Evolutionary conservation across 768 basidiomycete species (phyloP), one percentile per base, ranked within the genome.

Genomic region (Boletus eberwhitei): DNA sequence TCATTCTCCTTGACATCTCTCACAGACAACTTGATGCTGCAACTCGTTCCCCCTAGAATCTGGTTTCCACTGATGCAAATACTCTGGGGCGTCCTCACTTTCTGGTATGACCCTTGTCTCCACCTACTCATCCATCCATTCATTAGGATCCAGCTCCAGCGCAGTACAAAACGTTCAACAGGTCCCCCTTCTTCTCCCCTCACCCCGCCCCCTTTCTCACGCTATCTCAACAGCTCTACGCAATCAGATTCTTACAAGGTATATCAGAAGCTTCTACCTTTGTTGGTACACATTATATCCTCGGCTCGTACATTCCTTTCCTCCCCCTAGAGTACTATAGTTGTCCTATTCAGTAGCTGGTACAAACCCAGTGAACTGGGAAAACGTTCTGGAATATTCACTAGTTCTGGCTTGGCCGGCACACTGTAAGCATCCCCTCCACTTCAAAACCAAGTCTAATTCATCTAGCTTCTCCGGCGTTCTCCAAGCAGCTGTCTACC

Each of bases 191-290:
- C 14, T 12, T 22, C 54, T 34, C 2, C 34, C 16, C 2, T n/a
- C 24, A 3, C 40, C 3, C 19, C 19, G 21, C 11, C 19, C 3
- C 6, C 31, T 3, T 44, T 16, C 26, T 36, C 26, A 53, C 12
- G 54, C 41, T 41, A 11, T 44, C 40, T 53, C 51, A 49, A 11
- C 49, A 86, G 84, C 71, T 89, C 48, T 86, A 84, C 66, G 84
- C 75, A 29, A 85, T 89, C 55, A 78, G 86, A 9, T 88, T 90
- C 64, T 78, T 88, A 51, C 86, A 87, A 68, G 88, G 85, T 22
- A 74, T 88, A 53, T 80, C 83, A 8, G 88, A 90, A 68, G 80
- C 86, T 0, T 87, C 86, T 8, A 90, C 87, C 2, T 90, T 90
- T 66, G 85, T 85, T 26, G 88, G 88, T 35, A 83, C 85, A 16